Evolutionary conservation across 2,329 filamentous ascomycete genomes (phyloP).

Genomic region (Ceratocystis ficicola): DNA sequence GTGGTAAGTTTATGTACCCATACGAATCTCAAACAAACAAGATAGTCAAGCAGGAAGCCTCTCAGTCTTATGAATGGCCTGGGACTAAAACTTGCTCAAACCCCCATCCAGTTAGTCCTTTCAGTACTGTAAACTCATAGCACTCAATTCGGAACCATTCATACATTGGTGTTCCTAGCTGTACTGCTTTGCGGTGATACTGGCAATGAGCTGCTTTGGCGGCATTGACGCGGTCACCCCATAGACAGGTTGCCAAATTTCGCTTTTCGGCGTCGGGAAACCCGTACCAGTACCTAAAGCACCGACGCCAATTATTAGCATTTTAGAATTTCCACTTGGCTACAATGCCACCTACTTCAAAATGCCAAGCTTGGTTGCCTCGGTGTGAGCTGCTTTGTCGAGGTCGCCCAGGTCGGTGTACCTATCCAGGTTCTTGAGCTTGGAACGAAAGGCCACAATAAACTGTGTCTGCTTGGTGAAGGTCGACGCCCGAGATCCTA

Average conservation of each 20-base stretch:
- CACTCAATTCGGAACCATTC: conserved; percentile 60
- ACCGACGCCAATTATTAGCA: neutral
- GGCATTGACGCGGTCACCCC: conserved; percentile 49
- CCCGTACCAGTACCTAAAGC: conserved; percentile 72
- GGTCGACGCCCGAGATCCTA: conserved; percentile 31
- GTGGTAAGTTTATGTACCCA: neutral
- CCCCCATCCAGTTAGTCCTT: conserved; percentile 51
- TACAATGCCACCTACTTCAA: conserved; percentile 48
- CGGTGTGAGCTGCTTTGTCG: conserved; percentile 66
- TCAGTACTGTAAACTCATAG: conserved; percentile 53
- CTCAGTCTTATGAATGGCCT: neutral
- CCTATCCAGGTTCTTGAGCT: conserved; percentile 54
- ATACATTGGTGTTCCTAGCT: conserved; percentile 50
- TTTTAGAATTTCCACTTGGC: neutral
- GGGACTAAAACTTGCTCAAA: conserved; percentile 5
- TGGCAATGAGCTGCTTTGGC: conserved; percentile 46
- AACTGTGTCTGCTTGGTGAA: conserved; percentile 62
- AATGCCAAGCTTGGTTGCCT: conserved; percentile 71
- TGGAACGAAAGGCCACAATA: conserved; percentile 71
- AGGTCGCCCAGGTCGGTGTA: conserved; percentile 56
- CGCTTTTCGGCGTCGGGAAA: conserved; percentile 53
- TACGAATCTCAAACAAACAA: conserved; percentile 4
- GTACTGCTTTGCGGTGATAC: conserved; percentile 53
- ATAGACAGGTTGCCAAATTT: conserved; percentile 73
- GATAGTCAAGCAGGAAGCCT: too few relatives aligned